Evolutionary conservation across 2,329 filamentous ascomycete species (phyloP).

Genomic region (Leptographium flavum): DNA sequence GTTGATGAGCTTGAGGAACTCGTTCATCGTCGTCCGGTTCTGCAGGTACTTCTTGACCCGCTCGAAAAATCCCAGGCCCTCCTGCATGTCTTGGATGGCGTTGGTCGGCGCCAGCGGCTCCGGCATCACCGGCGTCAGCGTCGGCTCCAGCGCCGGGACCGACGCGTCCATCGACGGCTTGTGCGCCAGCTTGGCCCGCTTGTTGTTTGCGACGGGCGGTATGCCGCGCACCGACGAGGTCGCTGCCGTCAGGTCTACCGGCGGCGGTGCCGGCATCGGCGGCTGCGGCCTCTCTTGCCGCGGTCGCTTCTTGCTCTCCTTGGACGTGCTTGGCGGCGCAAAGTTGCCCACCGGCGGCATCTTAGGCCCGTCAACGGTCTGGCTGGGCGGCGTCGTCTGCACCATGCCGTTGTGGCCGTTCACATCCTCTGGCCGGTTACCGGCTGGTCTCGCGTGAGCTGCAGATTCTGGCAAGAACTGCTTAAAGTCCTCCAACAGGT

Average conservation of each 20-base stretch:
- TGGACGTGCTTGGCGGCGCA: constrained; percentile 69
- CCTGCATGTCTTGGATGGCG: constrained; percentile 58
- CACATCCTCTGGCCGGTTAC: constrained; percentile 46
- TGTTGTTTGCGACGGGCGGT: constrained; percentile 22
- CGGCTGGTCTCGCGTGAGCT: constrained; percentile 41
- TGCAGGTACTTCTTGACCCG: constrained; percentile 91
- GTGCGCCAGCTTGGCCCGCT: constrained; percentile 65
- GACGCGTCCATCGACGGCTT: constrained; percentile 46
- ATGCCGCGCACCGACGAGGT: constrained; percentile 22
- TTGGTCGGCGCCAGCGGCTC: constrained; percentile 71
- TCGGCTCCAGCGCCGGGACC: constrained; percentile 61
- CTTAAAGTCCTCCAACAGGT: constrained; percentile 95
- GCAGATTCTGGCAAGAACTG: constrained; percentile 90
- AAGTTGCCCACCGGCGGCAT: constrained; percentile 95
- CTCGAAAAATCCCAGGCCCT: constrained; percentile 90
- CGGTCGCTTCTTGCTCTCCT: constrained; percentile 81
- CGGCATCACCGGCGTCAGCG: constrained; percentile 74
- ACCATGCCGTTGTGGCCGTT: constrained; percentile 24
- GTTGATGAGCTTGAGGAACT: constrained; percentile 95
- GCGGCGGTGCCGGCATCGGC: constrained; percentile 31
- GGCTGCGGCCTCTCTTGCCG: constrained; percentile 41
- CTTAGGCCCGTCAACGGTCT: constrained; percentile 48
- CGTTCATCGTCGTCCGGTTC: constrained; percentile 83
- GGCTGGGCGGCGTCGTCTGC: constrained; percentile 40
- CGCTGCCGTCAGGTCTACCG: constrained; percentile 23